These are phyloP conservation scores for Vigna angularis DNA, from an alignment of 306 rosid species.

Conservation along the genomic window DNA sequence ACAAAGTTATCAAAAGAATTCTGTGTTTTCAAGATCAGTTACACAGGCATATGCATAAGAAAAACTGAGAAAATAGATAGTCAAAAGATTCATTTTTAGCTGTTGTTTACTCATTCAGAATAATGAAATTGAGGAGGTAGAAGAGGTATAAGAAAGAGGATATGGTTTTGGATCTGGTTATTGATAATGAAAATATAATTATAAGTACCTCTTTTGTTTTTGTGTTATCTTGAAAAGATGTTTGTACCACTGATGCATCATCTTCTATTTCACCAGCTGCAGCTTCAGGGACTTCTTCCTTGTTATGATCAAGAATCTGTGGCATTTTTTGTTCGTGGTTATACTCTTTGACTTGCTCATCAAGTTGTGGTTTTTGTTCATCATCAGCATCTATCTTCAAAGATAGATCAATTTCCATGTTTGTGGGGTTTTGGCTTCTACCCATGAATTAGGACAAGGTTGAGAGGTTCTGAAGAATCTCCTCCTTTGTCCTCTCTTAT, in stretches of 20 bases:
- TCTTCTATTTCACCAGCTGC: slow-evolving; percentile 63
- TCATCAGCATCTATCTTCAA: slow-evolving; percentile 56
- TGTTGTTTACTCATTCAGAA: neutral
- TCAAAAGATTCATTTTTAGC: neutral
- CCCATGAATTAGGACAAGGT: slow-evolving; percentile 50
- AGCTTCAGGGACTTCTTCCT: slow-evolving; percentile 52
- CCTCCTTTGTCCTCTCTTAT: slow-evolving; percentile 40
- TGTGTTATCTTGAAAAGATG: slow-evolving; percentile 52
- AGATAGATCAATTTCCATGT: slow-evolving; percentile 80
- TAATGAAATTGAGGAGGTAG: neutral
- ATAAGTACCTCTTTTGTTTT: slow-evolving; percentile 55
- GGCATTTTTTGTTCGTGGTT: slow-evolving; percentile 8
- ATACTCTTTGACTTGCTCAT: slow-evolving; percentile 44
- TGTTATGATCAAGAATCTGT: slow-evolving; percentile 19
- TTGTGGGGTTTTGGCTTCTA: slow-evolving; percentile 37
- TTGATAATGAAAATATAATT: neutral
- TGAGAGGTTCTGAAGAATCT: slow-evolving; percentile 43
- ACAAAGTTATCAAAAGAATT: slow-evolving; percentile 8
- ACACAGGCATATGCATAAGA: slow-evolving; percentile 1
- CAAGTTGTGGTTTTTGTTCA: slow-evolving; percentile 35
- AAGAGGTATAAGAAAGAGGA: neutral
- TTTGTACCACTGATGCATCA: slow-evolving; percentile 58
- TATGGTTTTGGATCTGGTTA: neutral
- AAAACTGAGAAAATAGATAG: slow-evolving; percentile 1
- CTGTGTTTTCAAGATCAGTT: neutral